Evolutionary conservation across 305 asterid species (phyloP), one percentile per base, ranked within the genome.

Genomic region (Fraxinus angustifolia): DNA sequence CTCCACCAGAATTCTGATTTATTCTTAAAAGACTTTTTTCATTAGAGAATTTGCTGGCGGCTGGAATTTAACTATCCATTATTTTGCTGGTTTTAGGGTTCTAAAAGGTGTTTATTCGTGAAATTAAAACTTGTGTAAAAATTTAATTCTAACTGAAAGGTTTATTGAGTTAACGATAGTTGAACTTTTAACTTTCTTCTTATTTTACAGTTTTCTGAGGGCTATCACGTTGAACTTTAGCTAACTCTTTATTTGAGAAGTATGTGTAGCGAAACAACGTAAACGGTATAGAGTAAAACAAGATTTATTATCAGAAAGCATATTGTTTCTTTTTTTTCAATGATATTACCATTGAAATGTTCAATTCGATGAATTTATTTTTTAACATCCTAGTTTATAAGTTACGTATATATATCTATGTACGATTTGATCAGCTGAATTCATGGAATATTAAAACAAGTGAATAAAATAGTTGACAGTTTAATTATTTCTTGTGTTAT

Each of bases 121-220:
- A 58, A 58, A 58, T 58, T 7, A 58, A 7, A 67, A 28, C 16
- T 62, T 3, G 31, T 65, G 35, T 23, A 12, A 23, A 21, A 26
- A 2, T 21, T 68, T 65, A 11, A 68, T 68, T 14, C 73, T 53
- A 53, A 53, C 26, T 53, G 65, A 53, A 53, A 53, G 62, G 23
- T 23, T 28, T 65, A 65, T 65, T 28, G 33, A 65, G 72, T 65
- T 21, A 65, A 65, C 12, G 35, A 21, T 28, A 10, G 74, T 68
- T 12, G 36, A 68, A 68, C 72, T 26, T 12, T 30, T 30, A 28
- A 28, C 11, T 28, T 62, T 21, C 19, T 68, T 12, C 21, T 30
- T 28, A 14, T 80, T 31, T 42, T 40, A 28, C 38, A 28, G 79
- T 45, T 79, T 79, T 67, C 77, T 62, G 28, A 73, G 78, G 10